Conservation (phyloP, 768 basidiomycete species). For the Mycena latifolia region DNA sequence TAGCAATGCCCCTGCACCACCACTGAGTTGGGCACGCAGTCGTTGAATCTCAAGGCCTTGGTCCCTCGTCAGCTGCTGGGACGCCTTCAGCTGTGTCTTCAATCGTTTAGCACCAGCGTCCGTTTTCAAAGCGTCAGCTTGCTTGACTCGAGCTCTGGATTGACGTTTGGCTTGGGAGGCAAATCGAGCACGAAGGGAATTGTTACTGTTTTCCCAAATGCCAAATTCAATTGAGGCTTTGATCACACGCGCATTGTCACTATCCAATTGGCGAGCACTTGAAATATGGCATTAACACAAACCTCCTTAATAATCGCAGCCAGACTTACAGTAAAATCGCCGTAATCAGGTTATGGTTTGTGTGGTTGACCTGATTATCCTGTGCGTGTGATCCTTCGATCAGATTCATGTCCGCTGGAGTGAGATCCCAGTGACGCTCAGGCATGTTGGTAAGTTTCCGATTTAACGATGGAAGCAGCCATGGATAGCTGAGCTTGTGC, state of each 20-base stretch:
- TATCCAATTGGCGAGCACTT: constrained; percentile 13
- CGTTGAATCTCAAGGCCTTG: constrained; percentile 3
- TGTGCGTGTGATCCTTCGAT: constrained; percentile 14
- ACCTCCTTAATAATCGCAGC: too few species aligned
- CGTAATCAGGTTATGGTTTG: background rate
- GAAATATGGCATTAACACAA: too few species aligned
- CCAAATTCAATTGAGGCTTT: background rate
- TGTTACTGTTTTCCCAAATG: constrained; percentile 12
- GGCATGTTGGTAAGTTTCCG: background rate
- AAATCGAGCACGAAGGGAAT: background rate
- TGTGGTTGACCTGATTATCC: constrained; percentile 12
- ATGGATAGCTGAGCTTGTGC: constrained; percentile 21
- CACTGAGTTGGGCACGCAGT: too few species aligned
- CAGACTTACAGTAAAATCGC: constrained; percentile 16
- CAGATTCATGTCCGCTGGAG: constrained; percentile 11
- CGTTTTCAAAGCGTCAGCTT: background rate
- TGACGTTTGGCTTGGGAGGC: background rate
- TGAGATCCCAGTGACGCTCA: constrained; percentile 15
- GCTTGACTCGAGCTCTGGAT: background rate
- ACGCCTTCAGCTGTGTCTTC: background rate
- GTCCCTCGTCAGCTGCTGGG: background rate
- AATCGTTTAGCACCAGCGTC: constrained; percentile 5
- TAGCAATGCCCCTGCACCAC: too few species aligned
- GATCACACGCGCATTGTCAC: constrained; percentile 1
- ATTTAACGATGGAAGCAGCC: constrained; percentile 17